Conservation (phyloP, 2,329 filamentous ascomycete genomes). For the Teratosphaeria destructans region DNA sequence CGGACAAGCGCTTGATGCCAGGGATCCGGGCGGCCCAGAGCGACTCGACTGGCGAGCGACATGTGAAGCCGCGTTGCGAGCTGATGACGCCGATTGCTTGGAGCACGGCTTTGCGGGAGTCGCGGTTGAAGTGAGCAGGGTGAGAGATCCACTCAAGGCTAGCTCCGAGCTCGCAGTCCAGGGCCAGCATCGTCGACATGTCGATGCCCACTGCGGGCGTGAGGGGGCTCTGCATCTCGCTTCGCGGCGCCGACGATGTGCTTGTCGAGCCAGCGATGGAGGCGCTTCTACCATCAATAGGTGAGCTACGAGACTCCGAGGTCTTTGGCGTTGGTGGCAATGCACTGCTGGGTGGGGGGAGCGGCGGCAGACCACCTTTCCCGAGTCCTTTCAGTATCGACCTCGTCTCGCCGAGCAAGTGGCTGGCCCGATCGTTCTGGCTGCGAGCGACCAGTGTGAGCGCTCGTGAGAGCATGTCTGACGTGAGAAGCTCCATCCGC, state of each 20-base stretch:
- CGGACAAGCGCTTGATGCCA: constrained; percentile 71
- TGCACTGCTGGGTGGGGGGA: constrained; percentile 47
- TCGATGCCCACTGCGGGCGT: constrained; percentile 68
- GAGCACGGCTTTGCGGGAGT: constrained; percentile 88
- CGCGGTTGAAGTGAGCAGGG: constrained; percentile 84
- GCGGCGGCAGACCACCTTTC: constrained; percentile 85
- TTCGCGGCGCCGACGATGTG: constrained; percentile 24
- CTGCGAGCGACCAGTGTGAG: constrained; percentile 81
- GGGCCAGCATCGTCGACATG: constrained; percentile 64
- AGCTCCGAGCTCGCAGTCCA: constrained; percentile 83
- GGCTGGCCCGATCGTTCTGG: constrained; percentile 88
- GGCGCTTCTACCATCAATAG: constrained; percentile 7
- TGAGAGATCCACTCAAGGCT: constrained; percentile 97
- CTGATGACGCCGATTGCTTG: constrained; percentile 96
- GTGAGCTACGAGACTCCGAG: constrained; percentile 7
- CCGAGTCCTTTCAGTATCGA: constrained; percentile 92
- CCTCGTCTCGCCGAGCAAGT: constrained; percentile 82
- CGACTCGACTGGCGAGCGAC: constrained; percentile 77
- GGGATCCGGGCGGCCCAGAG: constrained; percentile 77
- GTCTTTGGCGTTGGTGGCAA: constrained; percentile 27
- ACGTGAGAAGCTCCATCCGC: constrained; percentile 93
- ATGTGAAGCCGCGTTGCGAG: constrained; percentile 87
- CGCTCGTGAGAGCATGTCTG: constrained; percentile 91
- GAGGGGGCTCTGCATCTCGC: constrained; percentile 36
- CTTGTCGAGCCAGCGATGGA: background rate